Conservation (phyloP, 2,329 filamentous ascomycete genomes). For the Talaromyces albobiverticillius region DNA sequence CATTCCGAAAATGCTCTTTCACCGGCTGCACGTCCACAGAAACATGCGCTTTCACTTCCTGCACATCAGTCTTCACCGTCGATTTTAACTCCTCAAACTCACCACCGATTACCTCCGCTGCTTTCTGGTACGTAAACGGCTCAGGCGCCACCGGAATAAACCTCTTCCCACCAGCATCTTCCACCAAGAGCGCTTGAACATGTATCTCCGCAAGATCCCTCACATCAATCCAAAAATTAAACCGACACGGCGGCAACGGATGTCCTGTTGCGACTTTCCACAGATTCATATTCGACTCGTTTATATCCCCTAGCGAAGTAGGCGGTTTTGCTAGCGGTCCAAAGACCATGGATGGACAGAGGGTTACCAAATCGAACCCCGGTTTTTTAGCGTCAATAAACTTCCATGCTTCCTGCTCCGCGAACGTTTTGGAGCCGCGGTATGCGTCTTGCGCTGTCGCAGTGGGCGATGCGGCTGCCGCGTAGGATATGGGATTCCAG, state of each 20-base stretch:
- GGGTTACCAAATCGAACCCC: neutral
- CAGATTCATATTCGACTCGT: neutral
- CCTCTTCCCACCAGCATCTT: neutral
- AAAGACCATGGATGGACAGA: neutral
- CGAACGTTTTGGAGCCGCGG: neutral
- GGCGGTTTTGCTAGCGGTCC: neutral
- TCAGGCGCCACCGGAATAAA: neutral
- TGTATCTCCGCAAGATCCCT: neutral
- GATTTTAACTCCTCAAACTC: neutral
- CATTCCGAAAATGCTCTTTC: neutral
- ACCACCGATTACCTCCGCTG: neutral
- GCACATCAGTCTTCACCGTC: neutral
- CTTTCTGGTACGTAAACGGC: neutral
- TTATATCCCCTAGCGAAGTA: neutral
- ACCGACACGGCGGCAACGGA: neutral
- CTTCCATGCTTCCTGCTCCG: conserved; percentile 3
- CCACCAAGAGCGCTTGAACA: neutral
- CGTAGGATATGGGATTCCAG: conserved; percentile 4
- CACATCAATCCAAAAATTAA: neutral
- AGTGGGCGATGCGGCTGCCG: neutral
- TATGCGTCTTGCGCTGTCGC: neutral
- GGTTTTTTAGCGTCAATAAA: neutral
- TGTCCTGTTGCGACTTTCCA: neutral
- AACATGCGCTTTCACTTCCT: neutral
- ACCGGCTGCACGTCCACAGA: neutral